Evolutionary conservation across 2,329 filamentous ascomycete species (phyloP).

Genomic region (Furcasterigmium furcatum): DNA sequence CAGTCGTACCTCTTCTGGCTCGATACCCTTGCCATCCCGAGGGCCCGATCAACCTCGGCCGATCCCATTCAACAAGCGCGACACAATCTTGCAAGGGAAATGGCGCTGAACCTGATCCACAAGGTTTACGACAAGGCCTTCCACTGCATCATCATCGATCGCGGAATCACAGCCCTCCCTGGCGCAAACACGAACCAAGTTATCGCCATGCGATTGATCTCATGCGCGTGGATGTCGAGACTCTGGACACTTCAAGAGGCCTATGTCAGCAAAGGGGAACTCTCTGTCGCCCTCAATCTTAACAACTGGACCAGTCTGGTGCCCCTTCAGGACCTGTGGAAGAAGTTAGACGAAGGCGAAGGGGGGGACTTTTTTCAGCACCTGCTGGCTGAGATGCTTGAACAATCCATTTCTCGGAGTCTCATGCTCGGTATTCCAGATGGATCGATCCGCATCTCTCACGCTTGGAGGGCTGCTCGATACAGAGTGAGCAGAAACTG

Average conservation of each 20-base stretch:
- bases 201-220: background rate
- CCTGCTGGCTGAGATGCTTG: background rate
- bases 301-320: no score
- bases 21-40: constrained; percentile 1
- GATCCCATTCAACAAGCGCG: background rate
- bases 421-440: background rate
- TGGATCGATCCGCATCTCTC: background rate
- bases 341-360: background rate
- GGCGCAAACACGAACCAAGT: no score
- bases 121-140: background rate
- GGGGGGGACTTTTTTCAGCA: background rate
- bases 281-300: no score
- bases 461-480: background rate
- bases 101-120: background rate
- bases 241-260: constrained; percentile 1
- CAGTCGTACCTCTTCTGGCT: constrained; percentile 1
- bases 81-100: background rate
- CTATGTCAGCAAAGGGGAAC: background rate
- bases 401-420: background rate
- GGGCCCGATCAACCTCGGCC: background rate
- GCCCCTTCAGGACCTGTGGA: background rate
- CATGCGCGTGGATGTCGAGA: background rate
- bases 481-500: background rate
- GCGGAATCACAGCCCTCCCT: background rate
- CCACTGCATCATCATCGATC: background rate